A percentile compares a stretch with the other conserved stretches of the same genome.
Evolutionary conservation across 2,329 filamentous ascomycete species (phyloP).

Genomic region (Cyphellophora attinorum): DNA sequence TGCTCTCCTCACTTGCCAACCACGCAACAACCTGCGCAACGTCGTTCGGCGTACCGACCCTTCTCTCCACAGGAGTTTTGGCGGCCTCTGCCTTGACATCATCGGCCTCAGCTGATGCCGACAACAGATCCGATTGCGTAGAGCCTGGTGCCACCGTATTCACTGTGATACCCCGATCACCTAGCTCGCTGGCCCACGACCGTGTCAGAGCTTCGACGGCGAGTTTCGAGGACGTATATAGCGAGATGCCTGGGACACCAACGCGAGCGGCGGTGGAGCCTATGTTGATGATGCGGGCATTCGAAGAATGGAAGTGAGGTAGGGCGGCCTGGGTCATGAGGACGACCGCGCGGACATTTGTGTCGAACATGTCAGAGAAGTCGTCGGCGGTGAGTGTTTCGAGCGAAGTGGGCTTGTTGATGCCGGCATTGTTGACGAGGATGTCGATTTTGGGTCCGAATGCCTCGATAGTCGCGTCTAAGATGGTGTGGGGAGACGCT

Average conservation of each 20-base stretch:
- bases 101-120: neutral
- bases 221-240: conserved; percentile 49
- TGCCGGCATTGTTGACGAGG: conserved; percentile 30
- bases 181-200: conserved; percentile 45
- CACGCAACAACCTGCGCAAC: conserved; percentile 48
- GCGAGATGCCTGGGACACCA: conserved; percentile 17
- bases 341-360: conserved; percentile 48
- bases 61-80: conserved; percentile 41
- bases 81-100: neutral
- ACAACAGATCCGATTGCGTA: conserved; percentile 47
- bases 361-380: conserved; percentile 44
- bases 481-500: conserved; percentile 8
- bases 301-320: conserved; percentile 36
- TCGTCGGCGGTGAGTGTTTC: conserved; percentile 38
- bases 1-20: conserved; percentile 40
- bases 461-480: conserved; percentile 9
- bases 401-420: conserved; percentile 27
- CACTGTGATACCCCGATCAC: conserved; percentile 38
- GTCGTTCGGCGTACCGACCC: conserved; percentile 44
- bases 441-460: conserved; percentile 20
- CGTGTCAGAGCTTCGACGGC: conserved; percentile 51
- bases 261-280: neutral
- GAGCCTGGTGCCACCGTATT: conserved; percentile 46
- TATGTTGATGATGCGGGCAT: conserved; percentile 49
- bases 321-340: conserved; percentile 45